phyloP scores from a whole-genome alignment of 345 rosid species.

The Citrus hindsii region DNA sequence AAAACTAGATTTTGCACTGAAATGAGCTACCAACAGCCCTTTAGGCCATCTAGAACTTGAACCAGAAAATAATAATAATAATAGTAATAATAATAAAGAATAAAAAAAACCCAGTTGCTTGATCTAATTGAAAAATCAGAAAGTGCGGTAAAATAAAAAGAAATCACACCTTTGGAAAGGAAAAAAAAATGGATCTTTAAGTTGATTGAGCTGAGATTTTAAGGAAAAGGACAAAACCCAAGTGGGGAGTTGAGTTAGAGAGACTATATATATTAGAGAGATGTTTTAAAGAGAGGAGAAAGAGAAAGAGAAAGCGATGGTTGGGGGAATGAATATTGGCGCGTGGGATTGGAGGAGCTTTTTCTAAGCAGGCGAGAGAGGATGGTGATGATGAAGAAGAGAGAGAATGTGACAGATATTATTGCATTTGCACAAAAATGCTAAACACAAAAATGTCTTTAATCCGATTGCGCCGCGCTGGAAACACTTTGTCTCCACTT shows the following conservation, averaged over 20 bases:
- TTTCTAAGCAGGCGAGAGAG: not conserved
- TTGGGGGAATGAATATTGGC: not conserved
- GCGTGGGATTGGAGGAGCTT: not conserved
- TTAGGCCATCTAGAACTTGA: conserved; percentile 5
- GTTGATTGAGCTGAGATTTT: not conserved
- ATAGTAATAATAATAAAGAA: not conserved
- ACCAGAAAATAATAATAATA: not conserved
- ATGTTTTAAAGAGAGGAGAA: not conserved
- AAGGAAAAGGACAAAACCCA: not conserved
- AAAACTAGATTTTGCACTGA: conserved; percentile 6
- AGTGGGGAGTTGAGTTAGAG: not conserved
- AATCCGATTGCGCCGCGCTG: not conserved
- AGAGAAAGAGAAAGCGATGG: not conserved
- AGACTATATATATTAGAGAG: not conserved
- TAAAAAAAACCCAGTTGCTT: not conserved
- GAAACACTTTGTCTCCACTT: conserved; percentile 9
- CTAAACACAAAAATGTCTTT: not conserved
- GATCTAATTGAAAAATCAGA: not conserved
- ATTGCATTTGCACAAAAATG: not conserved
- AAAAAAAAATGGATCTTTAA: conserved; percentile 19
- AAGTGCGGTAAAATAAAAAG: not conserved
- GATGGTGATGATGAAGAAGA: conserved; percentile 2
- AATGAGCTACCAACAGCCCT: not conserved
- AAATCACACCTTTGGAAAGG: conserved; percentile 20
- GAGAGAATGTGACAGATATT: not conserved